Conservation (phyloP, 1,139 yeast species). For the Taphrina confusa region DNA sequence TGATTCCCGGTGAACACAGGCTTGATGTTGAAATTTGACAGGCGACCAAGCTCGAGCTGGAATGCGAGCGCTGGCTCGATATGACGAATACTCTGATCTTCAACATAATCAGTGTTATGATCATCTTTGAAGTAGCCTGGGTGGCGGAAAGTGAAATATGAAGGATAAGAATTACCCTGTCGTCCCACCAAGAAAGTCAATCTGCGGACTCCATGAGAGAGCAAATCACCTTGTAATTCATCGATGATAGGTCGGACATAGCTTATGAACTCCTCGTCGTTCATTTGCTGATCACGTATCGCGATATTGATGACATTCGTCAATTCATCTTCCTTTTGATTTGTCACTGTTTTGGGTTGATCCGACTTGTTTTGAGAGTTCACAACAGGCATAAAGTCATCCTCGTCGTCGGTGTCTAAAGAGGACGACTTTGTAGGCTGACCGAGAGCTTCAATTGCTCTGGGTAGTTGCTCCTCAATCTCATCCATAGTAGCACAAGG, state of each 20-base stretch:
- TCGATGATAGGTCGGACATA: slow-evolving; percentile 67
- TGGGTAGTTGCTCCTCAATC: slow-evolving; percentile 74
- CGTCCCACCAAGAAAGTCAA: slow-evolving; percentile 86
- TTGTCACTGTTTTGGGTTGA: neutral
- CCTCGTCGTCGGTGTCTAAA: slow-evolving; percentile 42
- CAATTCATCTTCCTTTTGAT: slow-evolving; percentile 48
- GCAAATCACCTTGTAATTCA: slow-evolving; percentile 63
- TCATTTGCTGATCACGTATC: slow-evolving; percentile 65
- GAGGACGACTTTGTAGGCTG: slow-evolving; percentile 51
- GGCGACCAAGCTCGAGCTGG: slow-evolving; percentile 92
- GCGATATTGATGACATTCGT: slow-evolving; percentile 81
- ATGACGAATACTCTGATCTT: slow-evolving; percentile 89
- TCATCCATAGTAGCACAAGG: slow-evolving; percentile 86
- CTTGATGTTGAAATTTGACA: slow-evolving; percentile 89
- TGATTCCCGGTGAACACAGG: slow-evolving; percentile 96
- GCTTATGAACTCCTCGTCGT: slow-evolving; percentile 67
- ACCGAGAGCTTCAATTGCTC: slow-evolving; percentile 68
- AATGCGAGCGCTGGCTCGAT: slow-evolving; percentile 97
- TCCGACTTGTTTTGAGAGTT: slow-evolving; percentile 38
- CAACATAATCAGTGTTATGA: slow-evolving; percentile 40
- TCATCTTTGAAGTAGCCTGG: slow-evolving; percentile 64
- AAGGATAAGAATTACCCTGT: slow-evolving; percentile 83
- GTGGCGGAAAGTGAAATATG: slow-evolving; percentile 91
- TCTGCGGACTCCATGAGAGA: slow-evolving; percentile 67
- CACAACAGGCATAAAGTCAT: slow-evolving; percentile 47